These are phyloP conservation scores for Epicoccum nigrum DNA, from an alignment of 2,329 filamentous ascomycete genomes.

Conservation along the genomic window DNA sequence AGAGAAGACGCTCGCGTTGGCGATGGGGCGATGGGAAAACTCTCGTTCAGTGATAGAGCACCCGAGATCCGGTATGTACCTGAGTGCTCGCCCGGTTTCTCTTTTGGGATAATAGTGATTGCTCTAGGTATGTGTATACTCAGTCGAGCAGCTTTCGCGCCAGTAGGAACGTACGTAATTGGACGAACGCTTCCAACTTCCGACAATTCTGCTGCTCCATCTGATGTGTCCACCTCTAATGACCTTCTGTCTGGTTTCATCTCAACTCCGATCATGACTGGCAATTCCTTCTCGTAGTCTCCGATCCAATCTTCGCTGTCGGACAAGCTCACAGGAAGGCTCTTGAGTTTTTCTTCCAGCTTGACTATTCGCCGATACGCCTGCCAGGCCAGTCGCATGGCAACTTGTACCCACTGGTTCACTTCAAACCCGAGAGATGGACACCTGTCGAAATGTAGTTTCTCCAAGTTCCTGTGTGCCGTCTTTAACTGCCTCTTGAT, in stretches of 20 bases:
- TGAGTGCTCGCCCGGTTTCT: not conserved
- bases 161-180: slow-evolving; percentile 16
- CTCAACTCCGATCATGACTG: slow-evolving; percentile 15
- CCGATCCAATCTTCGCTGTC: slow-evolving; percentile 6
- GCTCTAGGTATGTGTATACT: slow-evolving; percentile 5
- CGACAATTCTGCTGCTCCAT: slow-evolving; percentile 3
- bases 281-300: slow-evolving; percentile 8
- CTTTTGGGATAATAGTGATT: not conserved
- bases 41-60: not conserved
- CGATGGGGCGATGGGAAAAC: not conserved
- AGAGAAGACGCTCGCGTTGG: slow-evolving; percentile 2
- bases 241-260: slow-evolving; percentile 9
- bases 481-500: slow-evolving; percentile 30
- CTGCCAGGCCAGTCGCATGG: slow-evolving; percentile 28
- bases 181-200: slow-evolving; percentile 1
- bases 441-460: slow-evolving; percentile 21
- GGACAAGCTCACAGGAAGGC: slow-evolving; percentile 4
- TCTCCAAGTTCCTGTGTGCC: slow-evolving; percentile 31
- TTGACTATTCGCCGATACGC: slow-evolving; percentile 26
- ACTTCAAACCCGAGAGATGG: slow-evolving; percentile 13
- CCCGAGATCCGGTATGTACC: slow-evolving; percentile 10
- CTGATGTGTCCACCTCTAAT: not conserved
- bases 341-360: slow-evolving; percentile 24
- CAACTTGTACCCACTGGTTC: slow-evolving; percentile 17
- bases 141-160: slow-evolving; percentile 3